A percentile compares a stretch with the other conserved stretches of the same genome.
These are phyloP conservation scores for Kazachstania kunashirensis DNA, from an alignment of 805 yeast species.

Conservation along the genomic window DNA sequence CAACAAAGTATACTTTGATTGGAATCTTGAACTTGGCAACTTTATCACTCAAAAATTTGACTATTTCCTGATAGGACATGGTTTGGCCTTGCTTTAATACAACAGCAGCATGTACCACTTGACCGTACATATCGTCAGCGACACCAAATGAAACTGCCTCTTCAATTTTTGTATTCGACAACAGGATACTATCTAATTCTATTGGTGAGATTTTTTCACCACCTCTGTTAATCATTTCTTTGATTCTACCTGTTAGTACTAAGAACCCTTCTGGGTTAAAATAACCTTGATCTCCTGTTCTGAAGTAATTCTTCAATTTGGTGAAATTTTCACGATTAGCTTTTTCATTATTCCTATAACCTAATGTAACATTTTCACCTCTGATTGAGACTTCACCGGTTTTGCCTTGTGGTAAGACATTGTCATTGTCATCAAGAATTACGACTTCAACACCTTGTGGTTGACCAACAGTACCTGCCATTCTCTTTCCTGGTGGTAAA, in stretches of 20 bases:
- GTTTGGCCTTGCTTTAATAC: slow-evolving; percentile 39
- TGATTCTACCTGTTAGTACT: slow-evolving; percentile 57
- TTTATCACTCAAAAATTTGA: slow-evolving; percentile 35
- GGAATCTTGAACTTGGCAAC: slow-evolving; percentile 57
- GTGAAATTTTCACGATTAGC: slow-evolving; percentile 65
- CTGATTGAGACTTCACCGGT: slow-evolving; percentile 62
- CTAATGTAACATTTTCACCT: slow-evolving; percentile 61
- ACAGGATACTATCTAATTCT: slow-evolving; percentile 53
- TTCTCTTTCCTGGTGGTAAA: slow-evolving; percentile 53
- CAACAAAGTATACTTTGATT: slow-evolving; percentile 44
- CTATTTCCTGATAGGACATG: slow-evolving; percentile 37
- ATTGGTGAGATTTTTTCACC: slow-evolving; percentile 73
- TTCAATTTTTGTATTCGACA: slow-evolving; percentile 50
- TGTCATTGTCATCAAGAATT: slow-evolving; percentile 43
- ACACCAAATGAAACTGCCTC: slow-evolving; percentile 69
- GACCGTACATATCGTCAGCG: slow-evolving; percentile 59
- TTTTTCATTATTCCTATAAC: slow-evolving; percentile 61
- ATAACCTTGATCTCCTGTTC: slow-evolving; percentile 73
- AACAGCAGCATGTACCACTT: slow-evolving; percentile 60
- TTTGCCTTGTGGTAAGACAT: slow-evolving; percentile 38
- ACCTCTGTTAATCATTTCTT: slow-evolving; percentile 67
- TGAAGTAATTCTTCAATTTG: slow-evolving; percentile 44
- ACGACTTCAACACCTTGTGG: slow-evolving; percentile 61
- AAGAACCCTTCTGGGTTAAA: slow-evolving; percentile 50
- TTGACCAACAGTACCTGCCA: slow-evolving; percentile 65